These are phyloP conservation scores for Geranium incanum DNA, from an alignment of 441 rosid genomes.

Conservation along the genomic window DNA sequence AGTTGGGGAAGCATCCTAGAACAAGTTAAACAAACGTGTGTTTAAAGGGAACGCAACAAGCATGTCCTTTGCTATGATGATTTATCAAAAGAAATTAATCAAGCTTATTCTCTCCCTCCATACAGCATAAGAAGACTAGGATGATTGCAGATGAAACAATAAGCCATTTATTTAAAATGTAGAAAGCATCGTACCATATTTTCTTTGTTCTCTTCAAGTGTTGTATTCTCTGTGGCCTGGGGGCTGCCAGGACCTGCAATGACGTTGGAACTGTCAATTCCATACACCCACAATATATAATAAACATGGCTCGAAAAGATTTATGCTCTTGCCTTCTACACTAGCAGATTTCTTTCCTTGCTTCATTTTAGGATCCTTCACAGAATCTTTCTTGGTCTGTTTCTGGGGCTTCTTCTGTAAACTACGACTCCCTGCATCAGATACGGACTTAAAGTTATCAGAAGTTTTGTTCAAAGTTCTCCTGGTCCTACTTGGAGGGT, in stretches of 20 bases:
- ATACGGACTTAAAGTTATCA: conserved; percentile 35
- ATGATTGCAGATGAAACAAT: not conserved
- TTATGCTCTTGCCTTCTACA: conserved; percentile 38
- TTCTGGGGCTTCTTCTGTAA: conserved; percentile 48
- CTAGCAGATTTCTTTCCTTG: conserved; percentile 33
- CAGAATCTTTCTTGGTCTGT: conserved; percentile 38
- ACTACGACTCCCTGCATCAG: conserved; percentile 32
- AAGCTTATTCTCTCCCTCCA: no score
- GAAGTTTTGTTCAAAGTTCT: conserved; percentile 30
- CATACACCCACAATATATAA: not conserved
- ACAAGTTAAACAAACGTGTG: not conserved
- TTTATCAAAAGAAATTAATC: no score
- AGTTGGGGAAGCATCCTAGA: conserved; percentile 28
- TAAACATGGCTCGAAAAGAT: not conserved
- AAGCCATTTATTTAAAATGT: not conserved
- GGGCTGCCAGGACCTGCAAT: conserved; percentile 40
- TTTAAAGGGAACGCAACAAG: no score
- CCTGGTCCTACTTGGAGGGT: conserved; percentile 30
- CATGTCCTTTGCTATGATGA: not conserved
- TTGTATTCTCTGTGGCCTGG: conserved; percentile 21
- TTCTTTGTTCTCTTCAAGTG: conserved; percentile 64
- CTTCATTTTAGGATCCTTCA: conserved; percentile 34
- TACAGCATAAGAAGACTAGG: no score
- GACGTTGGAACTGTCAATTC: conserved; percentile 8
- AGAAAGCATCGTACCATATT: conserved; percentile 39